These are phyloP conservation scores for Nicotiana rustica DNA, from an alignment of 305 asterid species.

Conservation along the genomic window DNA sequence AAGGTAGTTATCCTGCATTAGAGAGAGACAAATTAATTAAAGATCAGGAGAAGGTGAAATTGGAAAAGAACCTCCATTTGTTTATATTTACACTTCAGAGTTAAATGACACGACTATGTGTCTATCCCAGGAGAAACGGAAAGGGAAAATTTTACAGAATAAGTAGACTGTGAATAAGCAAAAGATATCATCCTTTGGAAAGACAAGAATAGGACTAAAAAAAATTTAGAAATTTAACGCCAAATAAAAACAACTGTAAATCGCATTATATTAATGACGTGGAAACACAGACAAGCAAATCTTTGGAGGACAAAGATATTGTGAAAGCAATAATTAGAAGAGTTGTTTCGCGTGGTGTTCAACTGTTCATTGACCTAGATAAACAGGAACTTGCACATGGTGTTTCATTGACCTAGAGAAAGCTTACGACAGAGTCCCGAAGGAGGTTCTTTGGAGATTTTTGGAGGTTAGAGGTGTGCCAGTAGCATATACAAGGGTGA, in stretches of 20 bases:
- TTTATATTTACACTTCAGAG: constrained; percentile 22
- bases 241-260: background rate
- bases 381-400: too few species aligned
- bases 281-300: background rate
- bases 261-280: background rate
- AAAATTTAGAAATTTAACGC: background rate
- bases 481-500: too few species aligned
- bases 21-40: constrained; percentile 1
- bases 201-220: background rate
- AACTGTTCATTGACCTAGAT: too few species aligned
- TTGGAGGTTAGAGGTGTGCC: too few species aligned
- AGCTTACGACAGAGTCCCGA: too few species aligned
- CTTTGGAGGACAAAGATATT: background rate
- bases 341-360: too few species aligned
- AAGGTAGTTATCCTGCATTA: constrained; percentile 91
- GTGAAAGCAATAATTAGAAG: background rate
- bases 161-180: background rate
- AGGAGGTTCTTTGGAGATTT: too few species aligned
- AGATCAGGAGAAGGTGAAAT: constrained; percentile 9
- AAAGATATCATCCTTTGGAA: background rate
- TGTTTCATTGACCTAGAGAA: too few species aligned
- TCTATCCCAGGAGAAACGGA: background rate
- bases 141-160: background rate
- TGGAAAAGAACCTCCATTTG: background rate
- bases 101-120: background rate